Evolutionary conservation across 1,284 basidiomycete genomes (phyloP), one percentile per base, ranked within the genome.

Genomic region (Rhodotorula sp.): DNA sequence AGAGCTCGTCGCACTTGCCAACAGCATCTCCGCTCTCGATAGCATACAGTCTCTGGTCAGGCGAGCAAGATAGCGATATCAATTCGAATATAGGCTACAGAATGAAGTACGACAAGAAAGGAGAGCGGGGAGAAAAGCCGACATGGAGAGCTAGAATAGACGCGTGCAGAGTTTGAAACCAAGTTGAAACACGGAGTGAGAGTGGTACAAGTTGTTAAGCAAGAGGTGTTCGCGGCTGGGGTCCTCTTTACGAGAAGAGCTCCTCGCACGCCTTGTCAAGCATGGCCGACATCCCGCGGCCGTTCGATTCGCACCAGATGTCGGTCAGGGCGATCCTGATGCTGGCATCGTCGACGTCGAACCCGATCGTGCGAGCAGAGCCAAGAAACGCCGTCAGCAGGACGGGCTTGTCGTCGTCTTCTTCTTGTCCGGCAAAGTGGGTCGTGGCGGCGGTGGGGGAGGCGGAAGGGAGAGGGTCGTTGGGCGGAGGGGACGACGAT

Each of bases 321-420:
- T 57, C 62, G n/a, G 62, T 68, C 34, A 68, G 26, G 12, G 15
- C 14, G 14, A 15, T 46, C 21, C 62, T 34, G 61, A 31, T 21
- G 6, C 7, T 31, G 21, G 23, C 18, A 15, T 48, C 48, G 20
- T 57, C 43, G 34, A 68, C 48, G 61, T 63, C 62, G 21, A 68
- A 39, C 4, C 61, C 67, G 61, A 68, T 62, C 29, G 63, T 56
- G 34, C 39, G 34, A 21, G 23, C 29, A 26, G 57, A 47, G 62
- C 63, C 61, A 43, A 68, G 61, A 57, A 63, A 63, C 3, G 49
- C 52, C 12, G 67, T 68, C 39, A 68, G 67, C 34, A 68, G 57
- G 49, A 68, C 46, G n/a, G 66, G 56, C 47, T 34, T 46, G 59
- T 31, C 39, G 59, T 56, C 52, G 66, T 58, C 64, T 46, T 39